Percentiles rank a stretch among this genome's conserved stretches.
These are phyloP conservation scores for Nothophaeocryptopus gaeumannii DNA, from an alignment of 2,329 filamentous ascomycete genomes.

Conservation along the genomic window DNA sequence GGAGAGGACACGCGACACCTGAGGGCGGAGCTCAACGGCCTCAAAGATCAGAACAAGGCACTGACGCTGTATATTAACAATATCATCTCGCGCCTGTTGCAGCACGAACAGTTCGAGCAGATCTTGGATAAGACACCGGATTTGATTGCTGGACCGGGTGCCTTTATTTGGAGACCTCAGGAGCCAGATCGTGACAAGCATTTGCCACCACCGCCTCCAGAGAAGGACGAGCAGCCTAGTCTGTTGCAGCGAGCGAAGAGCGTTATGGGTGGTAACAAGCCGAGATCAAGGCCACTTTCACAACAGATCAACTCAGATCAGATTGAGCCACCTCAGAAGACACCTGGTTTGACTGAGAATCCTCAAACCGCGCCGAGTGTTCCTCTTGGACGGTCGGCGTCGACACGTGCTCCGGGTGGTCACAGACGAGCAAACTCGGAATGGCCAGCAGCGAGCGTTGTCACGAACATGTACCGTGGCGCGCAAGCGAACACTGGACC, in stretches of 20 bases:
- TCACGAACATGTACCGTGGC: slow-evolving; percentile 87
- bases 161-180: slow-evolving; percentile 13
- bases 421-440: slow-evolving; percentile 48
- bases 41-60: slow-evolving; percentile 95
- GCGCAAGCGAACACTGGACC: slow-evolving; percentile 41
- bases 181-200: slow-evolving; percentile 68
- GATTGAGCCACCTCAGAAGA: slow-evolving; percentile 20
- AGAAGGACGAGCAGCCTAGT: slow-evolving; percentile 50
- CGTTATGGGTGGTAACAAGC: slow-evolving; percentile 45
- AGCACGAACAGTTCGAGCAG: slow-evolving; percentile 91
- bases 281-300: slow-evolving; percentile 34
- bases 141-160: slow-evolving; percentile 49
- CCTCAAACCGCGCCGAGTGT: slow-evolving; percentile 74
- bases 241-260: slow-evolving; percentile 61
- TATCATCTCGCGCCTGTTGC: slow-evolving; percentile 91
- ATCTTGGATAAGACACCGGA: slow-evolving; percentile 80
- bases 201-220: slow-evolving; percentile 69
- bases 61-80: slow-evolving; percentile 98
- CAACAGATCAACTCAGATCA: slow-evolving; percentile 24
- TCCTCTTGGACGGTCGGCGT: slow-evolving; percentile 60
- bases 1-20: slow-evolving; percentile 63
- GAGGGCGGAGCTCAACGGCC: slow-evolving; percentile 72
- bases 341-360: slow-evolving; percentile 49
- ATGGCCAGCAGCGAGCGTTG: slow-evolving; percentile 59
- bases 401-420: slow-evolving; percentile 35